Base-by-base conservation (phyloP, 371 early-diverging fungal genomes). In the Lichtheimia corymbifera region DNA sequence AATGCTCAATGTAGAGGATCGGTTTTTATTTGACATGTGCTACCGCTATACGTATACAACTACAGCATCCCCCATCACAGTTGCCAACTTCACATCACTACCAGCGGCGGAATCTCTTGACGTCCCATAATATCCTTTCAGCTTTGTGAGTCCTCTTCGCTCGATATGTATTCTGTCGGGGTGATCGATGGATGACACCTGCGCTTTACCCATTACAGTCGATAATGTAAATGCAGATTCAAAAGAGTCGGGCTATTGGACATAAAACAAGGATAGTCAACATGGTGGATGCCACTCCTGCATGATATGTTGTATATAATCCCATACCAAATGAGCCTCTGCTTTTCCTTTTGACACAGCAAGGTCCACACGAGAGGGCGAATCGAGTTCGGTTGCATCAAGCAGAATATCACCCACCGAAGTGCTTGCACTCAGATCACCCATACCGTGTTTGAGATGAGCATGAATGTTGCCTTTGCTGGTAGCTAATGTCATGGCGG, bases 11-110 rank as follows among this genome's bases (percentile, higher is more conserved):
- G 22, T 22, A 22, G 4, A n/a, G n/a, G 11, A 6, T 13, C 18
- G 45, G n/a, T 18, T 47, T 47, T 22, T 47, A 17, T n/a, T 5
- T 47, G 15, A 47, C n/a, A 17, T 17, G 0, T 47, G n/a, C 22
- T n/a, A 18, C 0, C 0, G 14, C 47, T 47, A 47, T 17, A 5
- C 47, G 6, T 18, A 47, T 18, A 18, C n/a, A 47, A 47, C 17
- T 17, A 22, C 47, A 47, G 47, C 5, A 47, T 47, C 47, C 9
- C 47, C 47, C 47, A 47, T 47, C 47, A 47, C 47, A 9, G 47
- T 22, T 7, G 47, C n/a, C 22, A 47, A n/a, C 9, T 47, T 47
- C n/a, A 47, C 22, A 5, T 47, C 47, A 11, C 11, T 47, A 17
- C 22, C 22, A 47, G 22, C 47, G 14, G 5, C 9, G n/a, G 47